Conservation (phyloP, 371 early-diverging fungal species). For the Mucor mucedo region DNA sequence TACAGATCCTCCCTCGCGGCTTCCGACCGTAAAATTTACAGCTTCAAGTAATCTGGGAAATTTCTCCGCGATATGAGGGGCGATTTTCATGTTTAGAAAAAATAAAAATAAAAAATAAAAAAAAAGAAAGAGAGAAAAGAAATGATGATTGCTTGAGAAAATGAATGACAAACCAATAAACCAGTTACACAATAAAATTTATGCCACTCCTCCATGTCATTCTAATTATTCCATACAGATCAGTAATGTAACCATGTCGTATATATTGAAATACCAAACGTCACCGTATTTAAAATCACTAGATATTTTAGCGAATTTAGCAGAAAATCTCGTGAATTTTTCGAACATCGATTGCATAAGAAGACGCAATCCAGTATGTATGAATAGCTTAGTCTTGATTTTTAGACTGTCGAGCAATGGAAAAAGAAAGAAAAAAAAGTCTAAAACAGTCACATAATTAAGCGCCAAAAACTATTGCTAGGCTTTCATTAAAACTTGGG, state of each 20-base stretch:
- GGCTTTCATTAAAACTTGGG: constrained; percentile 12
- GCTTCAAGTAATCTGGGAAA: constrained; percentile 18
- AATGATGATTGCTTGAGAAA: not conserved
- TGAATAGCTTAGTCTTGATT: not conserved
- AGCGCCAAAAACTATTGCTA: constrained; percentile 1
- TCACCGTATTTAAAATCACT: too few relatives aligned
- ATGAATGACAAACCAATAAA: too few relatives aligned
- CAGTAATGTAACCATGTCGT: too few relatives aligned
- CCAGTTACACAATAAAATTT: too few relatives aligned
- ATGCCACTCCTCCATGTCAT: too few relatives aligned
- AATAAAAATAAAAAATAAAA: constrained; percentile 1
- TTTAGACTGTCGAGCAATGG: not conserved
- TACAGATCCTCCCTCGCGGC: not conserved
- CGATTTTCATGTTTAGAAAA: constrained; percentile 20
- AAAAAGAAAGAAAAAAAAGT: constrained; percentile 2
- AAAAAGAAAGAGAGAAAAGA: constrained; percentile 4
- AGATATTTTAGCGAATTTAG: too few relatives aligned
- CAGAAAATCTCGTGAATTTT: too few relatives aligned
- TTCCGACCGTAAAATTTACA: not conserved
- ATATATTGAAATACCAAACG: too few relatives aligned
- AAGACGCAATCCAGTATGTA: not conserved
- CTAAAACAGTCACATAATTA: constrained; percentile 4
- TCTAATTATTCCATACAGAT: too few relatives aligned
- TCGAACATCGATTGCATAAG: too few relatives aligned
- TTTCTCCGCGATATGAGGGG: constrained; percentile 9